Percentiles rank a stretch among this genome's conserved stretches.
Evolutionary conservation across 2,329 filamentous ascomycete species (phyloP).

Genomic region (Arachnopeziza araneosa): DNA sequence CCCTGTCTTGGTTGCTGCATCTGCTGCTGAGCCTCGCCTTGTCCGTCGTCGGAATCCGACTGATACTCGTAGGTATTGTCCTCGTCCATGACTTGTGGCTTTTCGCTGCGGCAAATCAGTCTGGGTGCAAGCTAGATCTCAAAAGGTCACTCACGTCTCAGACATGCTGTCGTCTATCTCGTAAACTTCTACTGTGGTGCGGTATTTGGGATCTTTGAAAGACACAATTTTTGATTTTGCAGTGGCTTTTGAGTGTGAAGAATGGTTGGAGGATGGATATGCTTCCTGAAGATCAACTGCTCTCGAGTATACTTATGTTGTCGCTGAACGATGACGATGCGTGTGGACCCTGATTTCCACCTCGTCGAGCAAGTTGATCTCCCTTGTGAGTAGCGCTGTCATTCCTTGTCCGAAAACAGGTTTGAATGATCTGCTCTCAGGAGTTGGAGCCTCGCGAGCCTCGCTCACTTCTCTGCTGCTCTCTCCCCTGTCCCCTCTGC

Average conservation of each 20-base stretch:
- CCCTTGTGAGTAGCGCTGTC: neutral
- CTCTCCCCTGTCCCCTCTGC: neutral
- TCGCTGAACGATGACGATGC: neutral
- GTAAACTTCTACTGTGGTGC: neutral
- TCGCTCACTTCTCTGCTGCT: neutral
- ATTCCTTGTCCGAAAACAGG: neutral
- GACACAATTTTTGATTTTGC: neutral
- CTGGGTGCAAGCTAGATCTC: neutral
- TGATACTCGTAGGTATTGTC: conserved; percentile 23
- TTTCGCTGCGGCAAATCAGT: conserved; percentile 17
- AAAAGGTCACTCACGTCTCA: conserved; percentile 18
- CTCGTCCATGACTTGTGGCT: conserved; percentile 23
- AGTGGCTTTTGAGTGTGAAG: neutral
- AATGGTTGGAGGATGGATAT: neutral
- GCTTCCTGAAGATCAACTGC: neutral
- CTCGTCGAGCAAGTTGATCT: neutral
- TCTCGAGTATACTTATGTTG: neutral
- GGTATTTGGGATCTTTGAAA: neutral
- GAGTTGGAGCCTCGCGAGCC: too few relatives aligned
- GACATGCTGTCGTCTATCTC: conserved; percentile 18
- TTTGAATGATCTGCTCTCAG: neutral
- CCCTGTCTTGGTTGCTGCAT: conserved; percentile 15
- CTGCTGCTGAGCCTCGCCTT: conserved; percentile 10
- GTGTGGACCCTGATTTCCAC: neutral
- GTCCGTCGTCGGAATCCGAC: conserved; percentile 20